Percentiles rank a stretch among this genome's conserved stretches.
Evolutionary conservation across 495 filamentous ascomycete species (phyloP).

Genomic region (Pseudotulostoma volvatum): DNA sequence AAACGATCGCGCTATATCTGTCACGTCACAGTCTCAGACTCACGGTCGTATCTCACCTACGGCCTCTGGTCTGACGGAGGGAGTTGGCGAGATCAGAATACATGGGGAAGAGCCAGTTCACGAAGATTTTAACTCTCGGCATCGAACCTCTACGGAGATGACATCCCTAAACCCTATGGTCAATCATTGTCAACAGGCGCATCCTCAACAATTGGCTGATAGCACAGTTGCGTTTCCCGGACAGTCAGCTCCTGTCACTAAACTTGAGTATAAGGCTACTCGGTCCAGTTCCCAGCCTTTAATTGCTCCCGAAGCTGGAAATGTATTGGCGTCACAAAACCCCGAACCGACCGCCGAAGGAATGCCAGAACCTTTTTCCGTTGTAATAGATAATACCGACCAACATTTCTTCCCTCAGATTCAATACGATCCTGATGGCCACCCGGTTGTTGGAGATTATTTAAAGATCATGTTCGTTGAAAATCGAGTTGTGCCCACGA

Average conservation of each 20-base stretch:
- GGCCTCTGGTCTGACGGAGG: slow-evolving; percentile 31
- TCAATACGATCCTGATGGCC: slow-evolving; percentile 48
- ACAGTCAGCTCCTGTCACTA: too few relatives aligned
- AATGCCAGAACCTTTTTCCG: slow-evolving; percentile 7
- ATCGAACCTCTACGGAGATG: not conserved
- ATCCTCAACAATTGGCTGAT: not conserved
- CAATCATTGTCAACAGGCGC: not conserved
- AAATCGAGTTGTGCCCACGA: slow-evolving; percentile 86
- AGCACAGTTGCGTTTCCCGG: not conserved
- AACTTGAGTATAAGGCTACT: too few relatives aligned
- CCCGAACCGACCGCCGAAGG: slow-evolving; percentile 7
- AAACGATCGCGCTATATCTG: slow-evolving; percentile 8
- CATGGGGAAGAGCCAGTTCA: slow-evolving; percentile 20
- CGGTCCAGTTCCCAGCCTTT: not conserved
- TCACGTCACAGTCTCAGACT: slow-evolving; percentile 6
- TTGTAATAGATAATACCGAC: slow-evolving; percentile 11
- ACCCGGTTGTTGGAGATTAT: slow-evolving; percentile 91
- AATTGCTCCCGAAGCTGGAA: slow-evolving; percentile 9
- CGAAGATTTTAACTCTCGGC: not conserved
- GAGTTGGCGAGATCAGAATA: slow-evolving; percentile 35
- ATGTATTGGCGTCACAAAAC: slow-evolving; percentile 11
- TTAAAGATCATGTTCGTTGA: slow-evolving; percentile 96
- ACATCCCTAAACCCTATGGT: too few relatives aligned
- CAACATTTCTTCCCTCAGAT: slow-evolving; percentile 28
- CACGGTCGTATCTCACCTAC: slow-evolving; percentile 31